Conservation (phyloP, 2,329 filamentous ascomycete species). For the Seiridium cupressi region DNA sequence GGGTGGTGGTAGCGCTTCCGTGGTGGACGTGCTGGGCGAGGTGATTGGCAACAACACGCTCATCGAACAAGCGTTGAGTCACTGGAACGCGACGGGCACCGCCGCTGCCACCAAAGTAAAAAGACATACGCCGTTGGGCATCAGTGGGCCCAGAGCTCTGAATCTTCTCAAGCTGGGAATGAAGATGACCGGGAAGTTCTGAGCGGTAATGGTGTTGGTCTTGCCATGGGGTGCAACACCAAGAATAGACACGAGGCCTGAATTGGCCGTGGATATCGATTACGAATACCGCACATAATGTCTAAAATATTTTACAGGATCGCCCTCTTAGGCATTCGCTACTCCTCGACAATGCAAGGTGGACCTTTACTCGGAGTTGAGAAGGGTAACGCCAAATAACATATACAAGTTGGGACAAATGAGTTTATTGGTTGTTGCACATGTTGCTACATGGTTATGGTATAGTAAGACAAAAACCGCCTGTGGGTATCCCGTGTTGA, state of each 20-base stretch:
- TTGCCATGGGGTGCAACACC: no score
- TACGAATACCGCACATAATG: background rate
- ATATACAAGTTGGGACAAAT: no score
- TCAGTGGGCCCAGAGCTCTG: conserved; percentile 18
- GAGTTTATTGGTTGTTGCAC: no score
- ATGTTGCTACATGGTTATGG: no score
- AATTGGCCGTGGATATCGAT: background rate
- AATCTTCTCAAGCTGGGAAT: conserved; percentile 27
- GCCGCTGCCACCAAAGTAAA: conserved; percentile 10
- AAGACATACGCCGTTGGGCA: conserved; percentile 14
- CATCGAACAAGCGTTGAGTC: conserved; percentile 31
- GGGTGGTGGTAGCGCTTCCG: conserved; percentile 16
- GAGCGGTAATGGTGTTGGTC: background rate
- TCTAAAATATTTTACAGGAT: background rate
- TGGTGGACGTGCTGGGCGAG: conserved; percentile 33
- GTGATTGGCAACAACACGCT: conserved; percentile 38
- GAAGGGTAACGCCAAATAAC: no score
- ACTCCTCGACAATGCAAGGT: background rate
- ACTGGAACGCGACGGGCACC: conserved; percentile 28
- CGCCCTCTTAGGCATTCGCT: no score
- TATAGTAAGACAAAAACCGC: background rate
- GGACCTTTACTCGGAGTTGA: background rate
- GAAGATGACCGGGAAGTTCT: conserved; percentile 21
- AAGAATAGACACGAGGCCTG: background rate
- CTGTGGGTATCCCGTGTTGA: no score